phyloP scores from a whole-genome alignment of 306 rosid species.

The Styphnolobium japonicum region DNA sequence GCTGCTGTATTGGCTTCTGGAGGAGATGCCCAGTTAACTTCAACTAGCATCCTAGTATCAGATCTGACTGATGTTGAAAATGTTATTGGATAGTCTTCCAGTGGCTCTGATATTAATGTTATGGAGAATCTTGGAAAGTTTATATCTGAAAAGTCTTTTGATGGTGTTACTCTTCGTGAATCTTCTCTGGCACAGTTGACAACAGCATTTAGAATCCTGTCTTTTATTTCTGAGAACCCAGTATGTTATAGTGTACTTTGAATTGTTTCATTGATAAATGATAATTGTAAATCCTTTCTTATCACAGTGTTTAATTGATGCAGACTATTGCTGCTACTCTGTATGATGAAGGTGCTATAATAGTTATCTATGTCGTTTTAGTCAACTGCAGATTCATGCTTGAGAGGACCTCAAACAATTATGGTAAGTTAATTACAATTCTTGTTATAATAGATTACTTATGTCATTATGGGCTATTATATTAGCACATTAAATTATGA shows the following conservation, averaged over 20 bases:
- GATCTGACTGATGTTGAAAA: constrained; percentile 87
- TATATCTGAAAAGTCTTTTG: constrained; percentile 88
- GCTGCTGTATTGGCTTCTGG: constrained; percentile 96
- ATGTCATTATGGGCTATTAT: constrained; percentile 5
- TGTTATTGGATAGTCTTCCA: constrained; percentile 71
- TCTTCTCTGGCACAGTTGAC: constrained; percentile 92
- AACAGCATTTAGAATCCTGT: constrained; percentile 87
- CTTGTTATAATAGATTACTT: neutral
- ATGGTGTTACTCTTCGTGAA: constrained; percentile 85
- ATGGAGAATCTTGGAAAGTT: constrained; percentile 93
- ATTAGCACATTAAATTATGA: neutral
- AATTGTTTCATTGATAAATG: constrained; percentile 8
- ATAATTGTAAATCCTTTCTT: constrained; percentile 20
- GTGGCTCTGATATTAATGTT: constrained; percentile 83
- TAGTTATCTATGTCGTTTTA: constrained; percentile 76
- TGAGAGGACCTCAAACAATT: constrained; percentile 88
- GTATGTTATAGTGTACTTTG: constrained; percentile 51
- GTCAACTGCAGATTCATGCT: constrained; percentile 92
- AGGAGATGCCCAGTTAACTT: constrained; percentile 89
- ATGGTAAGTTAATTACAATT: constrained; percentile 54
- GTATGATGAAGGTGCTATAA: constrained; percentile 87
- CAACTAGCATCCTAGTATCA: constrained; percentile 68
- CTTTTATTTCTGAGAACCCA: constrained; percentile 90
- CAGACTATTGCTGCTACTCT: constrained; percentile 81
- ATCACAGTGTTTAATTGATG: constrained; percentile 37